These are phyloP conservation scores for Trichosporon ovoides DNA, from an alignment of 1,284 basidiomycete species.

Conservation along the genomic window DNA sequence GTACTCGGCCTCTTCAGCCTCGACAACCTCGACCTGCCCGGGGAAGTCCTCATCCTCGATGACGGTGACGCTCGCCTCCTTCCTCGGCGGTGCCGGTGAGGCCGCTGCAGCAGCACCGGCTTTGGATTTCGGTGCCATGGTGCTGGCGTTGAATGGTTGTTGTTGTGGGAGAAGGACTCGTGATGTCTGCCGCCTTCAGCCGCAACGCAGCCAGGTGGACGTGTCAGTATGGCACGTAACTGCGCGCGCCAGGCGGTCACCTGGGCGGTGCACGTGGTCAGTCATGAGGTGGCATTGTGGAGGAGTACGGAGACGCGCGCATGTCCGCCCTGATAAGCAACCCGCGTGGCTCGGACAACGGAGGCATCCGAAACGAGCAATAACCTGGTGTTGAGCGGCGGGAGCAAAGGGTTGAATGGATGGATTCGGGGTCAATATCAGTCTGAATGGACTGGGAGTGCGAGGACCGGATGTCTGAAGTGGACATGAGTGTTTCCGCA, in stretches of 20 bases:
- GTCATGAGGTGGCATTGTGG: neutral
- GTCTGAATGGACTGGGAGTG: too few relatives aligned
- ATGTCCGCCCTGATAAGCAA: neutral
- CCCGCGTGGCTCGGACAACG: neutral
- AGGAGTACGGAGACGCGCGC: neutral
- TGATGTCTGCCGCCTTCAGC: neutral
- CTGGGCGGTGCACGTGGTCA: neutral
- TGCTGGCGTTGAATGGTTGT: neutral
- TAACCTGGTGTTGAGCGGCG: too few relatives aligned
- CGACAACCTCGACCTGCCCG: neutral
- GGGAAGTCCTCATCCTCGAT: slow-evolving; percentile 5
- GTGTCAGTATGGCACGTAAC: slow-evolving; percentile 2
- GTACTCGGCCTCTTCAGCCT: slow-evolving; percentile 15
- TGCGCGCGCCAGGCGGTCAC: neutral
- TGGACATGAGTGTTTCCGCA: too few relatives aligned
- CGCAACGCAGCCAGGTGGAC: neutral
- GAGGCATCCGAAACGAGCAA: neutral
- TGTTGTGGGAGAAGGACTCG: neutral
- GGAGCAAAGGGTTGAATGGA: too few relatives aligned
- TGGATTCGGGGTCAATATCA: too few relatives aligned
- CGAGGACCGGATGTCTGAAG: too few relatives aligned
- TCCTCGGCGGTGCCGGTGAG: neutral
- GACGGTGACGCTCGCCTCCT: neutral
- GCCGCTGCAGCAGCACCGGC: slow-evolving; percentile 4
- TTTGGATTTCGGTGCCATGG: slow-evolving; percentile 9